These are phyloP conservation scores for Backusella australiensis DNA, from an alignment of 192 early-diverging fungal species.

Conservation along the genomic window DNA sequence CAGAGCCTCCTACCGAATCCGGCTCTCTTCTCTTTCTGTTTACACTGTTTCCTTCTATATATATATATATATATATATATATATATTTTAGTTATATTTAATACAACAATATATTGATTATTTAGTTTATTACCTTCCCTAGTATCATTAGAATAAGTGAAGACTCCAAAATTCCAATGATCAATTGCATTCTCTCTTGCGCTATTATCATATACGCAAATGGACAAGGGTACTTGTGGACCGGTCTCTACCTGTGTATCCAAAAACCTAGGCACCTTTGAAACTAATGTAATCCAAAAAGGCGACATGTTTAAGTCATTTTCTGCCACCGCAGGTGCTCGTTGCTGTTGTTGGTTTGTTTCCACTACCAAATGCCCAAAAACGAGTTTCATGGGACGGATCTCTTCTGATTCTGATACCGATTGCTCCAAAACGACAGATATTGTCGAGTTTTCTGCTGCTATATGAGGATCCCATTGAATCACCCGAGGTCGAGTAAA, in stretches of 20 bases:
- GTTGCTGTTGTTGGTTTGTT: conserved; percentile 39
- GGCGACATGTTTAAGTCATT: not conserved
- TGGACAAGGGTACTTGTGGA: conserved; percentile 5
- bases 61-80: too few species aligned
- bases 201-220: not conserved
- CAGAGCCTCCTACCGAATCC: too few species aligned
- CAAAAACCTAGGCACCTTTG: not conserved
- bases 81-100: not conserved
- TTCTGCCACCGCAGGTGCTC: not conserved
- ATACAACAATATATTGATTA: not conserved
- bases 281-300: conserved; percentile 5
- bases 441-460: conserved; percentile 31
- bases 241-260: conserved; percentile 6
- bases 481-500: conserved; percentile 25
- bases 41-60: not conserved
- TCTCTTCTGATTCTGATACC: not conserved
- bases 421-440: conserved; percentile 37
- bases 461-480: conserved; percentile 42
- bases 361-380: conserved; percentile 52
- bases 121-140: conserved; percentile 6
- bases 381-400: conserved; percentile 40
- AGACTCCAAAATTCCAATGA: conserved; percentile 17
- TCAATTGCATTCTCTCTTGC: not conserved
- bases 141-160: not conserved
- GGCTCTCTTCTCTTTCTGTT: not conserved